A percentile compares a stretch with the other conserved stretches of the same genome.
Conservation (phyloP, 1,284 basidiomycete species). For the Chalciporus sp. region DNA sequence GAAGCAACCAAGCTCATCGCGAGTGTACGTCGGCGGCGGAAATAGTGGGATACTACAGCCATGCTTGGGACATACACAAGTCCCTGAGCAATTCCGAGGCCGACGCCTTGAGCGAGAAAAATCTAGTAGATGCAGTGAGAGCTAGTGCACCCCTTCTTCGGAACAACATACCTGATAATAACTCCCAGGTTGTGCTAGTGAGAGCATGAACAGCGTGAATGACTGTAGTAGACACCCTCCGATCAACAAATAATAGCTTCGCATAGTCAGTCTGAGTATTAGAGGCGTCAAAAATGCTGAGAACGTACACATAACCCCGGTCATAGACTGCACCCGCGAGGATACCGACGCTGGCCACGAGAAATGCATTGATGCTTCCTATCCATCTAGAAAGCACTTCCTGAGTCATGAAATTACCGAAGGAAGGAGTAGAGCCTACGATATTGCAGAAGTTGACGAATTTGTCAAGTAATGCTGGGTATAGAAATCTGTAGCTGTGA, state of each 20-base stretch:
- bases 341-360: slow-evolving; percentile 7
- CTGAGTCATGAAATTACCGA: not conserved
- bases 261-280: not conserved
- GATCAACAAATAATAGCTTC: slow-evolving; percentile 33
- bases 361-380: slow-evolving; percentile 31
- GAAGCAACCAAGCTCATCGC: slow-evolving; percentile 37
- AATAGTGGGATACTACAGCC: slow-evolving; percentile 39
- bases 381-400: slow-evolving; percentile 29
- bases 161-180: slow-evolving; percentile 28
- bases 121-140: slow-evolving; percentile 22
- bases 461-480: slow-evolving; percentile 34
- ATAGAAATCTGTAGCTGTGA: slow-evolving; percentile 28
- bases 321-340: slow-evolving; percentile 29
- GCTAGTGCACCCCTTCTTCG: not conserved
- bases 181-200: slow-evolving; percentile 24
- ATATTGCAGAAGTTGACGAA: slow-evolving; percentile 30
- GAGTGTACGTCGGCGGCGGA: slow-evolving; percentile 33
- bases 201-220: slow-evolving; percentile 34
- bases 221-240: slow-evolving; percentile 29
- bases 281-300: not conserved
- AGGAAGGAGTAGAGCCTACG: slow-evolving; percentile 18
- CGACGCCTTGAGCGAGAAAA: slow-evolving; percentile 38
- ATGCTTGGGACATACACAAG: slow-evolving; percentile 33
- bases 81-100: slow-evolving; percentile 35
- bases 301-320: slow-evolving; percentile 35